Conservation (phyloP, 352 stramenopile species). For the Phytophthora multivora region DNA sequence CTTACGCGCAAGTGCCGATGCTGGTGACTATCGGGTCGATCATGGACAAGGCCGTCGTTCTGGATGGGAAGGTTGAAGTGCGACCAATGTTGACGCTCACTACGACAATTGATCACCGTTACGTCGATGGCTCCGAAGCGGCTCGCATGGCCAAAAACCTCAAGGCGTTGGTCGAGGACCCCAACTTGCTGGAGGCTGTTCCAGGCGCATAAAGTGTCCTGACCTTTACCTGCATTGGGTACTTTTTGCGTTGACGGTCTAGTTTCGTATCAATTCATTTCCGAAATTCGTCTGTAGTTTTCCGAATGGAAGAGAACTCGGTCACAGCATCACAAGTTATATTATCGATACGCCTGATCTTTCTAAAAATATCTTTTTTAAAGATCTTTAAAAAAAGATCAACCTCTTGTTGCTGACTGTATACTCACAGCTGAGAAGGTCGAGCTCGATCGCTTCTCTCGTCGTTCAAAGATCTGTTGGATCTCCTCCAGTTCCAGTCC, state of each 20-base stretch:
- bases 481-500: conserved; percentile 93
- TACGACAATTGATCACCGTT: conserved; percentile 76
- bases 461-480: conserved; percentile 77
- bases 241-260: not conserved
- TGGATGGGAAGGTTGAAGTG: conserved; percentile 61
- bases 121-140: conserved; percentile 65
- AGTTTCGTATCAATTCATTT: not conserved
- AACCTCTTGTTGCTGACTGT: conserved; percentile 9
- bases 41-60: conserved; percentile 64
- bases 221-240: conserved; percentile 3
- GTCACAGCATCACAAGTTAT: conserved; percentile 1
- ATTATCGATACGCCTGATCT: not conserved
- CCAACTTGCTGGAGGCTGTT: conserved; percentile 50
- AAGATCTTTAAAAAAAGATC: not conserved
- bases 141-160: conserved; percentile 62
- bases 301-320: conserved; percentile 22
- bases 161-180: conserved; percentile 59
- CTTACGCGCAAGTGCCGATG: conserved; percentile 69
- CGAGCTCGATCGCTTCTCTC: conserved; percentile 21
- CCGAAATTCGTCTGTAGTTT: conserved; percentile 3
- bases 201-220: conserved; percentile 21
- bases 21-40: conserved; percentile 72
- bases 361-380: not conserved
- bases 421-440: conserved; percentile 14
- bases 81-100: conserved; percentile 70